Conservation (phyloP, 1,284 basidiomycete species). For the Microbotryum silenes-acaulis region DNA sequence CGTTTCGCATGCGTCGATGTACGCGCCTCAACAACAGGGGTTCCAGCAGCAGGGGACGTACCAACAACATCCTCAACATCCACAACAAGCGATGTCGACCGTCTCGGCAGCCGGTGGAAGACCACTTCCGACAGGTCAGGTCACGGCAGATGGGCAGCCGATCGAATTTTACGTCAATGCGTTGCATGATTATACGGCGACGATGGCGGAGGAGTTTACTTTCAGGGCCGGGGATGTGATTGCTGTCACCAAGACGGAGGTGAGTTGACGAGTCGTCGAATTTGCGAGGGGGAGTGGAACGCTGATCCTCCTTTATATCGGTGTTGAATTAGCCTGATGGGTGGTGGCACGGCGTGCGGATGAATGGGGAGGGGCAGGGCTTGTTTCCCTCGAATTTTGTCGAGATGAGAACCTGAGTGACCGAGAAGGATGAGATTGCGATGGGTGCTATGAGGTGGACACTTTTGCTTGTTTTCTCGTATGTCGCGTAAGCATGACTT, state of each 20-base stretch:
- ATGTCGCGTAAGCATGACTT: too few relatives aligned
- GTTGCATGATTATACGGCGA: conserved; percentile 80
- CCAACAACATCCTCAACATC: conserved; percentile 9
- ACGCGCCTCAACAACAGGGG: conserved; percentile 4
- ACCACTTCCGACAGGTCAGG: conserved; percentile 53
- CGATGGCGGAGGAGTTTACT: conserved; percentile 64
- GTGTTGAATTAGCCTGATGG: conserved; percentile 20
- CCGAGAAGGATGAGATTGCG: too few relatives aligned
- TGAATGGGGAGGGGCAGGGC: too few relatives aligned
- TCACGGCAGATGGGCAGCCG: conserved; percentile 65
- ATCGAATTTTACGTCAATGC: conserved; percentile 88
- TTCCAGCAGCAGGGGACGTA: conserved; percentile 23
- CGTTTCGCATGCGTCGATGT: conserved; percentile 18
- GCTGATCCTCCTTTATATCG: neutral
- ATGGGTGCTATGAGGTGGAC: too few relatives aligned
- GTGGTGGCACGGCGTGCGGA: conserved; percentile 24
- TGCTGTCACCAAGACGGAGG: conserved; percentile 32
- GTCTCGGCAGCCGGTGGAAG: conserved; percentile 43
- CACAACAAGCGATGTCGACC: conserved; percentile 35
- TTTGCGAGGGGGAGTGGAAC: neutral
- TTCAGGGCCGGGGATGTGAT: conserved; percentile 36
- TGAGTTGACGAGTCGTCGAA: neutral
- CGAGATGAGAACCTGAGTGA: too few relatives aligned
- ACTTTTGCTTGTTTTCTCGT: too few relatives aligned
- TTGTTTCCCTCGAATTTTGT: too few relatives aligned